phyloP scores from a whole-genome alignment of 2,329 filamentous ascomycete species.

The Fusarium graminum region DNA sequence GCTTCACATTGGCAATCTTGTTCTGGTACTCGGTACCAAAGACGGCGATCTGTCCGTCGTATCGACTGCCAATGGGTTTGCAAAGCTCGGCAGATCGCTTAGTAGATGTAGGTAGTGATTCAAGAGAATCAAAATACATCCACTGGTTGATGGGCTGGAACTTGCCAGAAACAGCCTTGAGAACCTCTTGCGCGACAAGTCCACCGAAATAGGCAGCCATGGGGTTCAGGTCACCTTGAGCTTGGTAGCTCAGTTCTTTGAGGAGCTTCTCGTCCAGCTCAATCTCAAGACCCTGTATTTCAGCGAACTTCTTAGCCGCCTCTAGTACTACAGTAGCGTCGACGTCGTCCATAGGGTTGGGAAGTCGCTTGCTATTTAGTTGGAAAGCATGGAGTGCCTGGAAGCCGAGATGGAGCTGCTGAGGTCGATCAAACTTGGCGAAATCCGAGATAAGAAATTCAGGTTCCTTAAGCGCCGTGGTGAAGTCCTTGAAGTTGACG shows the following conservation, averaged over 20 bases:
- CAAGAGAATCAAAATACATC: constrained; percentile 98
- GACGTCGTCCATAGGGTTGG: constrained; percentile 83
- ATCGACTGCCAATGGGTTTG: constrained; percentile 85
- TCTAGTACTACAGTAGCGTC: constrained; percentile 85
- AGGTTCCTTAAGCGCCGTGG: constrained; percentile 83
- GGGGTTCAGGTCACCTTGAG: constrained; percentile 87
- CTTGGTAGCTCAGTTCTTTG: constrained; percentile 94
- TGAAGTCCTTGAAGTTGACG: constrained; percentile 87
- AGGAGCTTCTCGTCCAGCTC: constrained; percentile 94
- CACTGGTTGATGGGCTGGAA: constrained; percentile 96
- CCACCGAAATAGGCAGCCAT: constrained; percentile 97
- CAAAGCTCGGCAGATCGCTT: constrained; percentile 87
- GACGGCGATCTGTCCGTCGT: constrained; percentile 97
- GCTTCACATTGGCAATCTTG: constrained; percentile 88
- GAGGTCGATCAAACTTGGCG: constrained; percentile 95
- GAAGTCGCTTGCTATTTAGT: constrained; percentile 79
- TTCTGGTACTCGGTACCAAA: constrained; percentile 95
- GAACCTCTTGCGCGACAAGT: constrained; percentile 90
- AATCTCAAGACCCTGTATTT: constrained; percentile 72
- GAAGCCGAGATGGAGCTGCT: constrained; percentile 91
- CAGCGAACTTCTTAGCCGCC: constrained; percentile 79
- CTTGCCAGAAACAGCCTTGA: constrained; percentile 98
- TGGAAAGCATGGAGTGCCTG: constrained; percentile 92
- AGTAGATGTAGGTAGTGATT: constrained; percentile 84
- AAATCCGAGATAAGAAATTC: constrained; percentile 95